phyloP scores from a whole-genome alignment of 1,139 yeast species.

The Taphrina sp. region DNA sequence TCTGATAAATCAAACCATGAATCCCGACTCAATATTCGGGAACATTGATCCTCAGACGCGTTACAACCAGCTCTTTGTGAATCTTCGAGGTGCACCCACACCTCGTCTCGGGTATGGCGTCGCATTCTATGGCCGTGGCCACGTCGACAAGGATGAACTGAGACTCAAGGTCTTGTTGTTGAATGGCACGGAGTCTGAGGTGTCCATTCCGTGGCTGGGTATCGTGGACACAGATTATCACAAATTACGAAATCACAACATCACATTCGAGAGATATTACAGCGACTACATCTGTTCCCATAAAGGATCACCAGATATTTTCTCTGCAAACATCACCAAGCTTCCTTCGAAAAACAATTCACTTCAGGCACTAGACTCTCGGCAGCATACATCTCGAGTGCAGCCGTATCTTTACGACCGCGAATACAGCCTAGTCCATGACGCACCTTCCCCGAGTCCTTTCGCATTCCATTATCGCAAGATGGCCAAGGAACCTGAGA shows the following conservation, averaged over 20 bases:
- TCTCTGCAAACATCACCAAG: conserved; percentile 1
- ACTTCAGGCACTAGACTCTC: neutral
- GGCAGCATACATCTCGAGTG: neutral
- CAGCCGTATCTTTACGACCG: conserved; percentile 9
- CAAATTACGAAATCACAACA: neutral
- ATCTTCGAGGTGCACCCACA: conserved; percentile 18
- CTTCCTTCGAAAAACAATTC: neutral
- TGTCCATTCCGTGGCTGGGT: conserved; percentile 9
- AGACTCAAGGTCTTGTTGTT: neutral
- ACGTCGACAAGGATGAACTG: conserved; percentile 1
- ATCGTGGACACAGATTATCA: conserved; percentile 12
- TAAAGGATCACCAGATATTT: no score
- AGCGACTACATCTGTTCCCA: conserved; percentile 2
- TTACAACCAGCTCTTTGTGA: conserved; percentile 16
- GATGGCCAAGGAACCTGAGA: neutral
- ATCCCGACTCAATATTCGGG: conserved; percentile 4
- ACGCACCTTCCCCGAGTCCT: neutral
- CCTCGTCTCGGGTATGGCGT: conserved; percentile 18
- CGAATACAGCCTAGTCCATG: conserved; percentile 2
- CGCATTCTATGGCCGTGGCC: conserved; percentile 3
- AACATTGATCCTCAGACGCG: conserved; percentile 20
- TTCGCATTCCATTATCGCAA: neutral
- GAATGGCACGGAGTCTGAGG: conserved; percentile 1
- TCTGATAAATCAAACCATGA: neutral
- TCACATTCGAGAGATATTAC: conserved; percentile 11